These are phyloP conservation scores for Pezicula carpinea DNA, from an alignment of 2,329 filamentous ascomycete species.

Conservation along the genomic window DNA sequence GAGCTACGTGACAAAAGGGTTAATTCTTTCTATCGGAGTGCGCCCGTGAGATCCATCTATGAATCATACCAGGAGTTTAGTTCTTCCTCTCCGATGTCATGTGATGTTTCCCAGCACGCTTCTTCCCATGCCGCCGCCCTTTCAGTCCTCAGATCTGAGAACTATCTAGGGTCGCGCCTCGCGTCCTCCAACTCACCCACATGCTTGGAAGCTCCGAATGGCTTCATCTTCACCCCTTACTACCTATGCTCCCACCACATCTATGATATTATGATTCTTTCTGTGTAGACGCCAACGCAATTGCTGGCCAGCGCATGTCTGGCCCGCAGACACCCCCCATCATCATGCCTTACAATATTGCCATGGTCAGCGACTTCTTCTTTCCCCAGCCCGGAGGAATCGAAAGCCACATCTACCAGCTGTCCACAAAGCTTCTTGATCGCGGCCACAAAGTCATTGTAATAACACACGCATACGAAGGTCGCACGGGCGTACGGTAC, in stretches of 20 bases:
- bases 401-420: conserved; percentile 97
- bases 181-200: neutral
- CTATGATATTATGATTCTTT: neutral
- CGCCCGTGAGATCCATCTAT: no score
- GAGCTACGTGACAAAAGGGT: no score
- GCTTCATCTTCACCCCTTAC: neutral
- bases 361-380: conserved; percentile 99
- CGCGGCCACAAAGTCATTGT: conserved; percentile 97
- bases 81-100: no score
- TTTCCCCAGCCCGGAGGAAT: conserved; percentile 95
- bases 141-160: no score
- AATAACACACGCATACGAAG: conserved; percentile 91
- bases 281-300: neutral
- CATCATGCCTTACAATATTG: conserved; percentile 55
- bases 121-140: no score
- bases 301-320: conserved; percentile 2
- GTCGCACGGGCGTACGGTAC: conserved; percentile 87
- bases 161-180: neutral
- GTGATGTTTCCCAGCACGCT: no score
- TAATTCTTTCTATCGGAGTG: no score
- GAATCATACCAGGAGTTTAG: no score
- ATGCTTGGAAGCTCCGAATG: neutral
- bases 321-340: neutral
- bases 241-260: neutral
- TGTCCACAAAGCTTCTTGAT: conserved; percentile 93